Evolutionary conservation across 2,329 filamentous ascomycete species (phyloP).

Genomic region (Penicillium sp.): DNA sequence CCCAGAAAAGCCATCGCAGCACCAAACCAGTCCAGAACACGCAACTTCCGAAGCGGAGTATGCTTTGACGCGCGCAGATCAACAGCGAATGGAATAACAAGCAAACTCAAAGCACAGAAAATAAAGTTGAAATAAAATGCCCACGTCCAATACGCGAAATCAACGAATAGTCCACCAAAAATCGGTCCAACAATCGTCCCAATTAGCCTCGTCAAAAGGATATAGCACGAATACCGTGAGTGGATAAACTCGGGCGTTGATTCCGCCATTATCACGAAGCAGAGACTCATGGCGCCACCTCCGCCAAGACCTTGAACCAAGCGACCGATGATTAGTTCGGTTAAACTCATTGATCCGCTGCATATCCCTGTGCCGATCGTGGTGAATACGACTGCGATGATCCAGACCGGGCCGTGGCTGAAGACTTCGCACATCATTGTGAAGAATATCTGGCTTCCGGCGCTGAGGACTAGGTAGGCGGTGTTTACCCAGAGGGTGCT

Average conservation of each 20-base stretch:
- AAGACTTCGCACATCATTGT: conserved; percentile 38
- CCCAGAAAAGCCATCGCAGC: conserved; percentile 38
- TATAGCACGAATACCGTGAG: conserved; percentile 32
- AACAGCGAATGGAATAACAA: conserved; percentile 30
- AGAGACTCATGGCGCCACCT: conserved; percentile 43
- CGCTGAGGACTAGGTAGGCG: conserved; percentile 43
- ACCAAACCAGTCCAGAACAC: conserved; percentile 43
- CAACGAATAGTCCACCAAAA: conserved; percentile 26
- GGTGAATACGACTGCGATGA: conserved; percentile 44
- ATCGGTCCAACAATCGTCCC: conserved; percentile 30
- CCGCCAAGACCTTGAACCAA: conserved; percentile 47
- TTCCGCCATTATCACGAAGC: conserved; percentile 43
- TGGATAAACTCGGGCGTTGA: conserved; percentile 35
- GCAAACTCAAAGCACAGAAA: conserved; percentile 28
- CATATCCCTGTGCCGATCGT: conserved; percentile 47
- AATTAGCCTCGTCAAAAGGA: conserved; percentile 29
- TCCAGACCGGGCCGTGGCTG: conserved; percentile 45
- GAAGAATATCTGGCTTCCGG: conserved; percentile 28
- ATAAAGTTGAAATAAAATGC: conserved; percentile 32
- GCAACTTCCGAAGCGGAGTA: conserved; percentile 22
- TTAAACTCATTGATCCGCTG: conserved; percentile 35
- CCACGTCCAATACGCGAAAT: conserved; percentile 25
- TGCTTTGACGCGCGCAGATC: conserved; percentile 25
- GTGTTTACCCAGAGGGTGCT: conserved; percentile 50
- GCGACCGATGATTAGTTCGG: conserved; percentile 42